Conservation (phyloP, 2,329 filamentous ascomycete species). For the Cadophora luteo-olivacea region DNA sequence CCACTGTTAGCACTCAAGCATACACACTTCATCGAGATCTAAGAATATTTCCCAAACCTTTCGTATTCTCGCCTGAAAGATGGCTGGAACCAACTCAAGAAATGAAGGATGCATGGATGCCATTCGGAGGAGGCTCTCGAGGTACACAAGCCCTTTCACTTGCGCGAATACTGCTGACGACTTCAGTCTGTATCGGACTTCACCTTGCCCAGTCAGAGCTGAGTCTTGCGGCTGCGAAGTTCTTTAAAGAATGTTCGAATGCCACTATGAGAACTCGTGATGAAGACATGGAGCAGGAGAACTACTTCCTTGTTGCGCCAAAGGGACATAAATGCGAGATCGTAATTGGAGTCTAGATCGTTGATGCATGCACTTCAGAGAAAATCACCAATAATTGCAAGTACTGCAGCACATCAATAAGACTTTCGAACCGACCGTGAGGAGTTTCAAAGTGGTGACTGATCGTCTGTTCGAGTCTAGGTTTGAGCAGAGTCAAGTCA, state of each 20-base stretch:
- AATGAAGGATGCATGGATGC: conserved; percentile 56
- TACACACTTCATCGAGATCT: conserved; percentile 49
- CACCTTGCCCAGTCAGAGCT: conserved; percentile 64
- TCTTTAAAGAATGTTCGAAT: conserved; percentile 56
- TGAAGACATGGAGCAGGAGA: conserved; percentile 46
- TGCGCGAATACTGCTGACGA: not conserved
- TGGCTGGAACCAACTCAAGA: conserved; percentile 47
- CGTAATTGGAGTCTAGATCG: not conserved
- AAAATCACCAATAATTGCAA: too few species aligned
- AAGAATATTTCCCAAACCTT: conserved; percentile 44
- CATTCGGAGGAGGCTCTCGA: conserved; percentile 60
- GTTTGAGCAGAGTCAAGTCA: too few species aligned
- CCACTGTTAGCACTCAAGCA: conserved; percentile 45
- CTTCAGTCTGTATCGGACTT: conserved; percentile 57
- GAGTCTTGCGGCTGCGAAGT: conserved; percentile 55
- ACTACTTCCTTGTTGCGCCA: conserved; percentile 47
- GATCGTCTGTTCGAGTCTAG: too few species aligned
- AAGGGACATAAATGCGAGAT: conserved; percentile 35
- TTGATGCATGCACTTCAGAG: not conserved
- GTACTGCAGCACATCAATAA: too few species aligned
- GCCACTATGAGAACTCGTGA: conserved; percentile 47
- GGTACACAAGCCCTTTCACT: conserved; percentile 40
- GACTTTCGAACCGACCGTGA: too few species aligned
- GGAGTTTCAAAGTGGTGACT: too few species aligned
- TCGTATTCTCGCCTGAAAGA: conserved; percentile 47